Percentiles rank a stretch among this genome's conserved stretches.
Conservation (phyloP, 2,329 filamentous ascomycete species). For the Magnaporthales sp. region DNA sequence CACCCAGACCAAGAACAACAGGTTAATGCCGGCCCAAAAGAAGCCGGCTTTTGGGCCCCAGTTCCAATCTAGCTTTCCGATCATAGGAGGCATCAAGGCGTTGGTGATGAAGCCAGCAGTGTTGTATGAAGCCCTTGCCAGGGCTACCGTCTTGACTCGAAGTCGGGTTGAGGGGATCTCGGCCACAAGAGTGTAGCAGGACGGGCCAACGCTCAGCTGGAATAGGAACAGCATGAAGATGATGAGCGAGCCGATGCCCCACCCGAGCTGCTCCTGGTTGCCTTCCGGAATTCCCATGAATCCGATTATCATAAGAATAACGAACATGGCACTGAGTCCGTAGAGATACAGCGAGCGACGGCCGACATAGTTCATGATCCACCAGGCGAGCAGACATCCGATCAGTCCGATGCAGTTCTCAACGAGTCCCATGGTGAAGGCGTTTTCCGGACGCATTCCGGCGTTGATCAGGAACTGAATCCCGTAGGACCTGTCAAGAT, state of each 20-base stretch:
- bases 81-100: constrained; percentile 35
- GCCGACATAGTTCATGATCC: constrained; percentile 7
- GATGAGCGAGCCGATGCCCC: not conserved
- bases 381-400: constrained; percentile 7
- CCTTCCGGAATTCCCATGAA: constrained; percentile 27
- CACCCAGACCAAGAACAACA: constrained; percentile 38
- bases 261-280: constrained; percentile 20
- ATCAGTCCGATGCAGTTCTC: constrained; percentile 20
- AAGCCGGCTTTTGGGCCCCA: constrained; percentile 39
- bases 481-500: constrained; percentile 12
- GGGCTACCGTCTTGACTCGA: constrained; percentile 33
- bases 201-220: constrained; percentile 32
- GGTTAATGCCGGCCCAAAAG: constrained; percentile 35
- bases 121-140: constrained; percentile 38
- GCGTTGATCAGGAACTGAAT: constrained; percentile 10
- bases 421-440: constrained; percentile 23
- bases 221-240: constrained; percentile 24
- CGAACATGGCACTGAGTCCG: constrained; percentile 22
- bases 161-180: constrained; percentile 37
- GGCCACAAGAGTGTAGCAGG: constrained; percentile 19
- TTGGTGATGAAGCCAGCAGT: constrained; percentile 37
- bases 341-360: constrained; percentile 14
- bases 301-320: constrained; percentile 30
- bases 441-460: constrained; percentile 19
- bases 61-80: constrained; percentile 35